Evolutionary conservation across 2,329 filamentous ascomycete species (phyloP), one percentile per base, ranked within the genome.

Genomic region (Dactylellina sp.): DNA sequence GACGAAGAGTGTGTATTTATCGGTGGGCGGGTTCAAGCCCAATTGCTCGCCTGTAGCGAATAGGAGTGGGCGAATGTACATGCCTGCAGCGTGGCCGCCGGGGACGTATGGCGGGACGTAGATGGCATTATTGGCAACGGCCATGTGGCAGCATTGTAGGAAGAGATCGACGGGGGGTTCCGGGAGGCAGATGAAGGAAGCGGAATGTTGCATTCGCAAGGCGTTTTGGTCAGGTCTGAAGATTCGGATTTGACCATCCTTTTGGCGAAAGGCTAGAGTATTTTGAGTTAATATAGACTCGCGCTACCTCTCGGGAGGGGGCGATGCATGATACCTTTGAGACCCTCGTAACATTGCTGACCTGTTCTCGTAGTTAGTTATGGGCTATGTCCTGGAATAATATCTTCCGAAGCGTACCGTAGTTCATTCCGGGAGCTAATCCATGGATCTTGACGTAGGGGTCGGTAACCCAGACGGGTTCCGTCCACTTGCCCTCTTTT

Each of bases 331-430:
- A n/a, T 64, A 72, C 68, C 68, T 83, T 98, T 98, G 81, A 98
- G 88, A n/a, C 95, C 95, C 81, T 99, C 95, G 84, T 96, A 99
- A 79, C 92, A 94, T 84, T 98, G 95, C 81, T 97, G 93, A 70
- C 94, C 56, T 72, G 14, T 47, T 55, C 4, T 16, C 7, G 37
- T 16, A 11, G 60, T 72, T 35, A 72, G 68, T n/a, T 28, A 16
- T 39, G 22, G 32, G 32, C n/a, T n/a, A 35, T 49, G 22, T 24
- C 9, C 14, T 7, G 7, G 5, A 39, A 42, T 3, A 11, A 35
- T 7, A 22, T 49, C n/a, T 35, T 25, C 16, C n/a, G 18, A 2
- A 24, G 20, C 16, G 7, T 72, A 75, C 93, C 68, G 82, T 99
- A 99, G 86, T 99, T 99, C 77, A 98, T 87, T 46, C 89, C 94